Base-by-base conservation (phyloP, 2,329 filamentous ascomycete species). In the Aplosporella prunicola region DNA sequence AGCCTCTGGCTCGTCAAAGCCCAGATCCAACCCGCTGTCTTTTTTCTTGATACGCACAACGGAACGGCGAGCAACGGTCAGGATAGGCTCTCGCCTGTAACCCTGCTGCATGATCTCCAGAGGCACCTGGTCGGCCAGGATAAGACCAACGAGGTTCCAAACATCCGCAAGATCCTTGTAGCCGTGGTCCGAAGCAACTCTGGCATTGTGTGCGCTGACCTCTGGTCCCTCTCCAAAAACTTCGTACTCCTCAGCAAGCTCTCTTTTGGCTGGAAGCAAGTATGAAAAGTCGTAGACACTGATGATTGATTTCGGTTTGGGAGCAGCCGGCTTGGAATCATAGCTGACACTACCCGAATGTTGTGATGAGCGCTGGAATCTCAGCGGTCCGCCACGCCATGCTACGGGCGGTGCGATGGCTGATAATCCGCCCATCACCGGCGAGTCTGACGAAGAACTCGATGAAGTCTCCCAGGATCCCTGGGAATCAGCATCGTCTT, bases 171-270 rank as follows among this genome's bases (percentile, higher is more conserved):
- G 61, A 45, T 94, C 84, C 10, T 68, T 57, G 45, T 76, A 73
- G 4, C 80, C 83, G 47, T 81, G 71, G 44, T 76, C 78, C 47
- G 77, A 71, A 7, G 89, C 88, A 30, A 93, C 77, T 1, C 64
- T 62, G 7, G 87, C 84, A 56, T 98, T 98, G 50, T 93, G 81
- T 29, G 74, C 69, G 58, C 89, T 96, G 3, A 94, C 77, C 24
- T 81, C 74, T n/a, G 78, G 74, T 1, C 82, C 81, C 43, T 87
- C 78, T 3, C 87, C 87, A 55, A 91, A 88, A 10, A 95, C 82
- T 16, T 72, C 73, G 58, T 96, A 98, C 46, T 82, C 75, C 40
- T 76, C 67, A 2, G 87, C 91, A 43, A 95, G 72, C 38, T 77
- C 71, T 42, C 72, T 72, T 56, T 87, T 91, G 3, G 84, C 82